A percentile compares a stretch with the other conserved stretches of the same genome.
phyloP scores from a whole-genome alignment of 1,284 basidiomycete genomes.

The Malassezia globosa region DNA sequence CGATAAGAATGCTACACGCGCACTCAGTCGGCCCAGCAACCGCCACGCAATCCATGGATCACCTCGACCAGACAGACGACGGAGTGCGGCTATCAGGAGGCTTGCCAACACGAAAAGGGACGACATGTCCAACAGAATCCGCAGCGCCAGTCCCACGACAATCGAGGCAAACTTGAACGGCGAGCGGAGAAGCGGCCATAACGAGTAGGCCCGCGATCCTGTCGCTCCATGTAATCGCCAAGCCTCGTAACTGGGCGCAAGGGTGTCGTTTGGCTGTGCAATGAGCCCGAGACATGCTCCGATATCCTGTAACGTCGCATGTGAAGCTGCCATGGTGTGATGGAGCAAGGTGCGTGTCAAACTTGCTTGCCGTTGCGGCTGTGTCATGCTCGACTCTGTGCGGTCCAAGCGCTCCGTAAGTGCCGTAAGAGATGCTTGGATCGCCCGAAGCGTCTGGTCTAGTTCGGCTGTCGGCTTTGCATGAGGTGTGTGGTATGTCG shows the following conservation, averaged over 20 bases:
- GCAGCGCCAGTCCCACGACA: slow-evolving; percentile 17
- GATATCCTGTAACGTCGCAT: slow-evolving; percentile 23
- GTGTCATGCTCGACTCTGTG: slow-evolving; percentile 22
- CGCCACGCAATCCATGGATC: slow-evolving; percentile 24
- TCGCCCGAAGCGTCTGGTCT: slow-evolving; percentile 56
- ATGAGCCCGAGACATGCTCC: slow-evolving; percentile 20
- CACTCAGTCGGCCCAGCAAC: slow-evolving; percentile 12
- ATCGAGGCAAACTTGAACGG: slow-evolving; percentile 9
- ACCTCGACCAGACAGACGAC: slow-evolving; percentile 21
- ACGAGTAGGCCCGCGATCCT: neutral
- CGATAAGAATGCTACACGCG: slow-evolving; percentile 3
- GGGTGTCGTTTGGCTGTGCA: slow-evolving; percentile 5
- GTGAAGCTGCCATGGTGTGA: slow-evolving; percentile 4
- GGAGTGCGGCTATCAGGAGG: slow-evolving; percentile 19
- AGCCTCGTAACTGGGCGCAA: slow-evolving; percentile 16
- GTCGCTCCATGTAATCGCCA: slow-evolving; percentile 4
- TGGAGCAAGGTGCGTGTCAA: neutral
- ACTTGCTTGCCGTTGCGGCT: neutral
- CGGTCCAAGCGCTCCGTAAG: slow-evolving; percentile 66
- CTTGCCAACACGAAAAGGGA: slow-evolving; percentile 20
- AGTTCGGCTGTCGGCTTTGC: slow-evolving; percentile 23
- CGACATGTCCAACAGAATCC: slow-evolving; percentile 26
- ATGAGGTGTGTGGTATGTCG: too few relatives aligned
- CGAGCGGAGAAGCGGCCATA: slow-evolving; percentile 11
- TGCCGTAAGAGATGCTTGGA: slow-evolving; percentile 78